Evolutionary conservation across 805 yeast species (phyloP), one percentile per base, ranked within the genome.

Genomic region (Pichia scutulata): DNA sequence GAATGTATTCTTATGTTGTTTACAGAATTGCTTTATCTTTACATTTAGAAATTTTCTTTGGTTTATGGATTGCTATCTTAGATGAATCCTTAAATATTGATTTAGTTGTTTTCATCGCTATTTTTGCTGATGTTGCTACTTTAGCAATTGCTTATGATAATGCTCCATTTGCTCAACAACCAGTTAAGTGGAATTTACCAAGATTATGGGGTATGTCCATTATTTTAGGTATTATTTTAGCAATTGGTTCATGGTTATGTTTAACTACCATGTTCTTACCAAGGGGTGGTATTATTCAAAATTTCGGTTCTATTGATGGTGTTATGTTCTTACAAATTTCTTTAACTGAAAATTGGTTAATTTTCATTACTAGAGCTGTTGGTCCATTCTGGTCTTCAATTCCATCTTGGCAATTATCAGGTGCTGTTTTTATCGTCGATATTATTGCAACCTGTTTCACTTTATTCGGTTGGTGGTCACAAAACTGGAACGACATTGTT

Each of bases 311-410:
- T 60, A 74, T 85, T 61, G 96, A 89, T 68, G 93, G 96, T 81
- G 85, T 89, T 66, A 75, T 89, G 75, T 89, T 89, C 85, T 81
- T 89, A 76, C 89, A 89, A 77, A 89, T 89, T 68, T 86, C 96
- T 53, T 81, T 89, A 70, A 88, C 97, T 71, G 96, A 89, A 79
- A 89, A 89, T 79, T 89, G 97, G 97, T 83, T 89, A 74, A 89
- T 89, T 78, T 89, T 89, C 86, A 78, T 89, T 69, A 89, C 97
- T 66, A 84, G 97, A 80, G 96, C 96, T 69, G 86, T 81, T 71
- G 97, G 97, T 78, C 96, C 97, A 68, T 89, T 89, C 93, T 89
- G 97, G 97, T 86, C 96, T 54, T 88, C 96, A 44, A 66, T 78
- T 53, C 97, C 97, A 77, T 89, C 97, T 46, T 89, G 97, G 97